Evolutionary conservation across 176 grass and related monocot species (phyloP).

Genomic region (Areca catechu): DNA sequence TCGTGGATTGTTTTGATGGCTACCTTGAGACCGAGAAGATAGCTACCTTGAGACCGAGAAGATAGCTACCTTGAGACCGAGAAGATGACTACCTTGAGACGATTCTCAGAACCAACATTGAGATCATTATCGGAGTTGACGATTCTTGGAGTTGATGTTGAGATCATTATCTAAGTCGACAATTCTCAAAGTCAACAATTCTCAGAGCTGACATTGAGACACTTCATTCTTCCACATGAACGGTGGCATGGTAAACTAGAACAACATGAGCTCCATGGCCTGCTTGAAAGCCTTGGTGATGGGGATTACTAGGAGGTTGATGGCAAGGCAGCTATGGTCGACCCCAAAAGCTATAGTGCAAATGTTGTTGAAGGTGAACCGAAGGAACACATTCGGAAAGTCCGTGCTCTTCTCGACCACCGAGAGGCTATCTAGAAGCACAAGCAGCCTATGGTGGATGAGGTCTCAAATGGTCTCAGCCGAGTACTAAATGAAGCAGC

Average conservation of each 20-base stretch:
- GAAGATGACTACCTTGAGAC: slow-evolving; percentile 31
- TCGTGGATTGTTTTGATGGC: slow-evolving; percentile 37
- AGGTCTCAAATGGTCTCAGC: slow-evolving; percentile 28
- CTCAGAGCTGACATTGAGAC: slow-evolving; percentile 28
- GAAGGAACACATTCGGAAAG: slow-evolving; percentile 70
- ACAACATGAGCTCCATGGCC: slow-evolving; percentile 51
- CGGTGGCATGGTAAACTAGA: slow-evolving; percentile 59
- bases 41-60: too few relatives aligned
- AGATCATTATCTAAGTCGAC: too few relatives aligned
- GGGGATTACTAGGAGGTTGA: slow-evolving; percentile 56
- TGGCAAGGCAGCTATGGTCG: slow-evolving; percentile 56
- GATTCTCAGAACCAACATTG: too few relatives aligned
- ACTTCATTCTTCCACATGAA: slow-evolving; percentile 77
- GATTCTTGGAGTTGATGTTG: too few relatives aligned
- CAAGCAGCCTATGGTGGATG: slow-evolving; percentile 34
- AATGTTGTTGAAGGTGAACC: slow-evolving; percentile 88
- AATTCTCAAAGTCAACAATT: too few relatives aligned
- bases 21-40: too few relatives aligned
- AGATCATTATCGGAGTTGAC: too few relatives aligned
- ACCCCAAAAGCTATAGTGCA: slow-evolving; percentile 60
- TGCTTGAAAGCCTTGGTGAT: slow-evolving; percentile 73
- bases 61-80: too few relatives aligned
- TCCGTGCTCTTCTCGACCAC: slow-evolving; percentile 15
- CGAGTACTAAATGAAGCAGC: slow-evolving; percentile 48
- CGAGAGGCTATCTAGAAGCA: slow-evolving; percentile 26